Percentiles rank a stretch among this genome's conserved stretches.
Conservation (phyloP, 2,329 filamentous ascomycete genomes). For the Fusarium redolens region DNA sequence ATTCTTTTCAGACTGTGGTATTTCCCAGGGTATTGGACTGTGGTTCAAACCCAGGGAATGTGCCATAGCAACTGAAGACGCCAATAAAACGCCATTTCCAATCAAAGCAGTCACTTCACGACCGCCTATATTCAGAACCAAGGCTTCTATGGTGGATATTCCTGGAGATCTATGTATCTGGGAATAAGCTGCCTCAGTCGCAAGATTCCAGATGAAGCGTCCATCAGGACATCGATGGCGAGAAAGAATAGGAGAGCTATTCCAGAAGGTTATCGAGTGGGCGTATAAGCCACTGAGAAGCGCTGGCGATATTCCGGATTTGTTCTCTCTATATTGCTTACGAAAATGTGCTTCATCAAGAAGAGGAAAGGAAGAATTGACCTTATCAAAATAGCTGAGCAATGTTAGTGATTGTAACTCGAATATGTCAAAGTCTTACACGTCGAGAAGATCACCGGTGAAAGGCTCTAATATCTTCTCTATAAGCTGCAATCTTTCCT, state of each 20-base stretch:
- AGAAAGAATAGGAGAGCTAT: conserved; percentile 56
- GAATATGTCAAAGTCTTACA: conserved; percentile 49
- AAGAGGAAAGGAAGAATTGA: conserved; percentile 71
- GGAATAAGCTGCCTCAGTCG: conserved; percentile 68
- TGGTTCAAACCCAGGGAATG: conserved; percentile 67
- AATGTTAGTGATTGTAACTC: conserved; percentile 6
- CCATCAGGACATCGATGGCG: conserved; percentile 65
- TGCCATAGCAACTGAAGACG: conserved; percentile 62
- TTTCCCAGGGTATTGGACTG: conserved; percentile 63
- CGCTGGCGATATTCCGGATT: conserved; percentile 64
- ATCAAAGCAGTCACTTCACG: conserved; percentile 70
- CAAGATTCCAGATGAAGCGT: conserved; percentile 72
- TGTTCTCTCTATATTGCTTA: conserved; percentile 57
- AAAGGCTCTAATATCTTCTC: conserved; percentile 70
- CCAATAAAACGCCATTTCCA: conserved; percentile 64
- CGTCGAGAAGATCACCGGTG: conserved; percentile 60
- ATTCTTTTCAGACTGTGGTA: conserved; percentile 62
- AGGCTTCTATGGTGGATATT: conserved; percentile 67
- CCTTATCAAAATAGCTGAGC: conserved; percentile 48
- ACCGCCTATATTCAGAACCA: conserved; percentile 69
- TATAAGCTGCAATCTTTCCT: conserved; percentile 64
- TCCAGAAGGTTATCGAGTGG: conserved; percentile 69
- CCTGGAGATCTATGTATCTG: conserved; percentile 69
- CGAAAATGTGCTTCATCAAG: conserved; percentile 67
- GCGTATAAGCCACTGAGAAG: conserved; percentile 69